Evolutionary conservation across 2,329 filamentous ascomycete genomes (phyloP), one percentile per base, ranked within the genome.

Genomic region (Claviceps pazoutovae): DNA sequence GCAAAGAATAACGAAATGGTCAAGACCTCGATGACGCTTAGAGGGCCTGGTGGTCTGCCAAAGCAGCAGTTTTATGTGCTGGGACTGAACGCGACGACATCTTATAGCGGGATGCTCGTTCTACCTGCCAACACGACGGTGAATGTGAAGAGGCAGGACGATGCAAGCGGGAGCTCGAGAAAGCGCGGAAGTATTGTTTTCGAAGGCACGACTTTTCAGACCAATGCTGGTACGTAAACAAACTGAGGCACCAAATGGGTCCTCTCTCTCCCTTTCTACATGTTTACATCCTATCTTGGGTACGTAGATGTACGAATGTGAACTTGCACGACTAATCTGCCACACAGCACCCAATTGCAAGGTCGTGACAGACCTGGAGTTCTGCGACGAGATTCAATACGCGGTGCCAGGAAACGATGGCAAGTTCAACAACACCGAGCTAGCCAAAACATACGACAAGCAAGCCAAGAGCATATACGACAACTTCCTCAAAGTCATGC

Each of bases 31-130:
- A 86, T 95, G 74, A 90, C 83, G 2, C 81, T 74, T 30, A 77
- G 81, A 36, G 86, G 80, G 3, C 69, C 75, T 1, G 80, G 80
- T 3, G 79, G 79, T 49, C 73, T 82, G 54, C 87, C 87, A 1
- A 90, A 89, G 64, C 84, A 95, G 64, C 88, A 95, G 61, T 95
- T 98, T 64, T 88, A 91, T 59, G 74, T 96, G 47, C 80, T 77
- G 39, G 80, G 82, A 0, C 75, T 98, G 42, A 86, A 88, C 55
- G 70, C 75, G 4, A 87, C 80, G 58, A 82, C 84, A 4, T 72
- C 68, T 0, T 97, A 97, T 61, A 72, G 74, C 39, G 88, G 81
- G 0, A 83, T 89, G 51, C 70, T 96, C 14, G 86, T 86, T 14
- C 79, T 76, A 61, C 83, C 77, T 53, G 66, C 64, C 21, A 72